Percentiles rank a stretch among this genome's conserved stretches.
Evolutionary conservation across 2,329 filamentous ascomycete genomes (phyloP).

Genomic region (Fusarium sp.): DNA sequence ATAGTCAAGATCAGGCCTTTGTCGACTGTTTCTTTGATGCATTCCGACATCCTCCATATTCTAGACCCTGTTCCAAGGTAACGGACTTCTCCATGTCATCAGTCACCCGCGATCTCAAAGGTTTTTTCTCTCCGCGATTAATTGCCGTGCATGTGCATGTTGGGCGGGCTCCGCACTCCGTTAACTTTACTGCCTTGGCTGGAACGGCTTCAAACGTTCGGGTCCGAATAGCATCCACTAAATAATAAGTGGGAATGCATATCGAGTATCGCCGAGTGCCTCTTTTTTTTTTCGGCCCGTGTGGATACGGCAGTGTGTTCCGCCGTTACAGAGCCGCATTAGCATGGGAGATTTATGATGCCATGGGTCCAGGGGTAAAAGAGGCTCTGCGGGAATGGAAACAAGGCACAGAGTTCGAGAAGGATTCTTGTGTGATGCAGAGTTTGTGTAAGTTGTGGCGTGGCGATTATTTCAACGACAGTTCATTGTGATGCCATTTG

Average conservation of each 20-base stretch:
- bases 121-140: constrained; percentile 21
- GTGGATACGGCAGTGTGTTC: constrained; percentile 23
- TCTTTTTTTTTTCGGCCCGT: constrained; percentile 29
- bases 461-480: neutral
- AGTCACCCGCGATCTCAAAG: constrained; percentile 26
- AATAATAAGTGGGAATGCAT: constrained; percentile 10
- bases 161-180: neutral
- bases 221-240: constrained; percentile 28
- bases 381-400: constrained; percentile 27
- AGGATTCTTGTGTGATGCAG: neutral
- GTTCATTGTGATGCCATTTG: neutral
- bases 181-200: constrained; percentile 16
- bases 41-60: constrained; percentile 20
- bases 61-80: constrained; percentile 20
- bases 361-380: constrained; percentile 24
- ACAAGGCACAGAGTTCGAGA: neutral
- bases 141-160: constrained; percentile 15
- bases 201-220: constrained; percentile 22
- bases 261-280: constrained; percentile 33
- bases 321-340: constrained; percentile 37
- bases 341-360: constrained; percentile 12
- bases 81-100: constrained; percentile 16
- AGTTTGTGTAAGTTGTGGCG: neutral
- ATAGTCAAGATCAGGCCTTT: constrained; percentile 15
- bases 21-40: constrained; percentile 13